Conservation (phyloP, 2,329 filamentous ascomycete species). For the Fusarium sp. region DNA sequence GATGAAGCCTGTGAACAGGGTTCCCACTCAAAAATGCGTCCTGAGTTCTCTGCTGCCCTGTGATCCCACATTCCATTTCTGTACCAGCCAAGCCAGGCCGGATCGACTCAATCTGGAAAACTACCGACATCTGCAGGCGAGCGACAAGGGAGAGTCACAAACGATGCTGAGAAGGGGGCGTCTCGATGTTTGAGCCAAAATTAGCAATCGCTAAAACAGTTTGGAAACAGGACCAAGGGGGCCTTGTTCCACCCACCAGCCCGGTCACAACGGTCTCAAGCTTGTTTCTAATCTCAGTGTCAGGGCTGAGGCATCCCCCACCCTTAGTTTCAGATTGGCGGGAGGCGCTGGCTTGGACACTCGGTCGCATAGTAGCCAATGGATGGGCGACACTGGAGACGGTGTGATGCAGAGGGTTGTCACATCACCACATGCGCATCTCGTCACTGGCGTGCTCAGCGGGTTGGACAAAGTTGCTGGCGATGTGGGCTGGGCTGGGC, state of each 20-base stretch:
- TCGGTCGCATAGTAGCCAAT: slow-evolving; percentile 37
- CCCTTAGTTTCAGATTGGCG: slow-evolving; percentile 42
- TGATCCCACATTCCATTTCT: slow-evolving; percentile 19
- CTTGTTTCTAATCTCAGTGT: slow-evolving; percentile 41
- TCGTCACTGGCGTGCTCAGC: slow-evolving; percentile 42
- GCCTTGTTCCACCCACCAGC: slow-evolving; percentile 37
- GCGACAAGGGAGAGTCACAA: slow-evolving; percentile 1
- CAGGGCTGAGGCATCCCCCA: slow-evolving; percentile 25
- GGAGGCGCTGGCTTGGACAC: slow-evolving; percentile 27
- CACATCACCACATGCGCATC: slow-evolving; percentile 45
- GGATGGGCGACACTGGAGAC: slow-evolving; percentile 24
- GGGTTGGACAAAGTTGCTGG: slow-evolving; percentile 28
- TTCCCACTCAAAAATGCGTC: slow-evolving; percentile 10
- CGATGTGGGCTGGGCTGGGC: slow-evolving; percentile 21
- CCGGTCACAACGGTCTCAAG: slow-evolving; percentile 40
- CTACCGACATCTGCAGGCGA: slow-evolving; percentile 27
- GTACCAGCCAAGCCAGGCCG: slow-evolving; percentile 4
- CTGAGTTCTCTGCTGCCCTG: slow-evolving; percentile 7
- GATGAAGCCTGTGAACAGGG: slow-evolving; percentile 10
- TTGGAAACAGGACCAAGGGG: slow-evolving; percentile 29
- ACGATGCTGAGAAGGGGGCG: neutral
- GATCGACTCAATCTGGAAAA: slow-evolving; percentile 16
- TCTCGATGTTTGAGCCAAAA: slow-evolving; percentile 30
- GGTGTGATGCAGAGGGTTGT: slow-evolving; percentile 44
- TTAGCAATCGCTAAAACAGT: slow-evolving; percentile 38